A percentile compares a stretch with the other conserved stretches of the same genome.
These are phyloP conservation scores for Chlamydomonas urium DNA, from an alignment of 139 green algal species.

Conservation along the genomic window DNA sequence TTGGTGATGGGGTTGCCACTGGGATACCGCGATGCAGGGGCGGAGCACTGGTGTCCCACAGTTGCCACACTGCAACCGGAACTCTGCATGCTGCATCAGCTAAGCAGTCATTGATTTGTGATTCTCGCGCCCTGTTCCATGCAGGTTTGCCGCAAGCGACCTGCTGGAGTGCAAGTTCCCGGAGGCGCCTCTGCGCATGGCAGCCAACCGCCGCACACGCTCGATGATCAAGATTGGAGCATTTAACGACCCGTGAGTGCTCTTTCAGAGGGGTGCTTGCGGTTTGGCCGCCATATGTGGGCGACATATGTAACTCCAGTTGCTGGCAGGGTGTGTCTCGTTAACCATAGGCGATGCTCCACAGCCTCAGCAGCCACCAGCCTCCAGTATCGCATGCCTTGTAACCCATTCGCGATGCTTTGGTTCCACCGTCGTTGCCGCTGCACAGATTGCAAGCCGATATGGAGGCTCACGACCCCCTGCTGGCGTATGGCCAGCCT, in stretches of 20 bases:
- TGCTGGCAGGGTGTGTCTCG: no score
- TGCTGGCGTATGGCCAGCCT: slow-evolving; percentile 33
- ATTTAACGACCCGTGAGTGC: slow-evolving; percentile 13
- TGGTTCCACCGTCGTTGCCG: background rate
- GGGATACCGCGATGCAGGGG: no score
- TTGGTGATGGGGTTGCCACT: no score
- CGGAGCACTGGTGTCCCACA: no score
- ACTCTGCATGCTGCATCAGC: no score
- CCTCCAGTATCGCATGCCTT: no score
- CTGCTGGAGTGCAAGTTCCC: slow-evolving; percentile 19
- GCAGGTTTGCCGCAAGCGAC: slow-evolving; percentile 16
- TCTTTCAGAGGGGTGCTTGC: background rate
- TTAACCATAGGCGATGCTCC: no score
- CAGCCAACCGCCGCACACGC: background rate
- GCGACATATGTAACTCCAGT: no score
- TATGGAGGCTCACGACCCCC: slow-evolving; percentile 22
- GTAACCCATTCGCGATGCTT: background rate
- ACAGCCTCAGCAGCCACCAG: no score
- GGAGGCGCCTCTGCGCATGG: slow-evolving; percentile 10
- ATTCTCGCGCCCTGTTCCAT: background rate
- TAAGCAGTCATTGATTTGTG: no score
- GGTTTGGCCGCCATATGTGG: no score
- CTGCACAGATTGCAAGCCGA: slow-evolving; percentile 17
- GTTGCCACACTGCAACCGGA: no score
- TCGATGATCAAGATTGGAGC: slow-evolving; percentile 5